A percentile compares a stretch with the other conserved stretches of the same genome.
Conservation (phyloP, 2,329 filamentous ascomycete species). For the Teratosphaeria epicoccoides region DNA sequence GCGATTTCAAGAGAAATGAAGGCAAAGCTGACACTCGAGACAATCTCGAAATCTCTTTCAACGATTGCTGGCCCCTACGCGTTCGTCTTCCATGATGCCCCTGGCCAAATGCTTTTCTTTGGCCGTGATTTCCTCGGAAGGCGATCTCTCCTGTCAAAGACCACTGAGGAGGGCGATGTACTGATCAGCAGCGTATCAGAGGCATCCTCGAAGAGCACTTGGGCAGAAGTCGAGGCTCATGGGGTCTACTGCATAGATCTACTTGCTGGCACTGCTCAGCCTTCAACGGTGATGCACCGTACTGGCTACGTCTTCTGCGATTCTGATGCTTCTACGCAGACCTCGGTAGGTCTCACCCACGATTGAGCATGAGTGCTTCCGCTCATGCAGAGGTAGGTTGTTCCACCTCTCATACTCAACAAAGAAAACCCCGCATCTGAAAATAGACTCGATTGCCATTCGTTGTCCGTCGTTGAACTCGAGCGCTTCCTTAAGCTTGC, state of each 20-base stretch:
- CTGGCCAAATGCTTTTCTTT: constrained; percentile 57
- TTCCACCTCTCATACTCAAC: constrained; percentile 22
- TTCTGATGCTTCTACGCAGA: not conserved
- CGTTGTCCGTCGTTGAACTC: constrained; percentile 15
- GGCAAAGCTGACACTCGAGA: not conserved
- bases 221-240: constrained; percentile 75
- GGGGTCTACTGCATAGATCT: constrained; percentile 65
- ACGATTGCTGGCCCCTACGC: constrained; percentile 63
- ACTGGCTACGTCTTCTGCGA: not conserved
- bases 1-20: not conserved
- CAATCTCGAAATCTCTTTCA: constrained; percentile 6
- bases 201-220: constrained; percentile 38
- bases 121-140: constrained; percentile 80
- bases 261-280: not conserved
- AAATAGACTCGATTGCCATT: constrained; percentile 8
- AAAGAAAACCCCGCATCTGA: constrained; percentile 7
- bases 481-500: constrained; percentile 18
- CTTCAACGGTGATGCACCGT: not conserved
- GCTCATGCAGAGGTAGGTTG: constrained; percentile 27
- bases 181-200: constrained; percentile 63
- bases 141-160: constrained; percentile 58
- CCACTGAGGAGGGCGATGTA: constrained; percentile 42
- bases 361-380: constrained; percentile 5
- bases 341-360: constrained; percentile 13
- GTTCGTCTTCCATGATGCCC: constrained; percentile 69